Conservation (phyloP, 257 asterid species). For the Solanum peruvianum region DNA sequence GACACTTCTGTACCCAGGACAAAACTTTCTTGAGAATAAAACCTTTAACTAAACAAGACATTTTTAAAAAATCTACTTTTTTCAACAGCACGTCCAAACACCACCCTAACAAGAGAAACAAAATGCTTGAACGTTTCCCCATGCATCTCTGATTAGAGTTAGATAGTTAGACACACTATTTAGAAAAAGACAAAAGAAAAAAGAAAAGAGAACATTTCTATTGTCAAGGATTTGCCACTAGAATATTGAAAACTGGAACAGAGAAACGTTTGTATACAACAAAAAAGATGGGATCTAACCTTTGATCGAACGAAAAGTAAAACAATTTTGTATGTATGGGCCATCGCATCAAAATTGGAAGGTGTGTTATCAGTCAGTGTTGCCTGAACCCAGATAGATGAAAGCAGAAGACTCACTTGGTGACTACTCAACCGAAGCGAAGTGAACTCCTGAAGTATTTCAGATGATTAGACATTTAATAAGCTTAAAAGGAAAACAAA, state of each 20-base stretch:
- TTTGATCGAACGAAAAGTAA: conserved; percentile 35
- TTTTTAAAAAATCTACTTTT: not conserved
- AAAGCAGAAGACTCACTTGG: conserved; percentile 41
- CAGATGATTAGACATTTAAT: not conserved
- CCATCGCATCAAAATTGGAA: conserved; percentile 35
- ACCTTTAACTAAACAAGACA: not conserved
- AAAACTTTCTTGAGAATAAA: not conserved
- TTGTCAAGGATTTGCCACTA: not conserved
- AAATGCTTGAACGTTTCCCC: not conserved
- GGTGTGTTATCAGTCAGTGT: conserved; percentile 26
- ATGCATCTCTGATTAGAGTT: not conserved
- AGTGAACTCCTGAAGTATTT: conserved; percentile 19
- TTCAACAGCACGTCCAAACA: not conserved
- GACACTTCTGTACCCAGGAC: not conserved
- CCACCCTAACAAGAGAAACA: not conserved
- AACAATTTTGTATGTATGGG: conserved; percentile 33
- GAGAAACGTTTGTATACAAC: not conserved
- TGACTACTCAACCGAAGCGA: conserved; percentile 39
- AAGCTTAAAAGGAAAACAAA: not conserved
- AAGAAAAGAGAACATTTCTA: not conserved
- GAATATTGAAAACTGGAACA: not conserved
- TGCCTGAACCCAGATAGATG: conserved; percentile 45
- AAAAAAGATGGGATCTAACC: conserved; percentile 9
- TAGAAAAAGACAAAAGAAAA: not conserved
- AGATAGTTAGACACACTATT: not conserved